phyloP scores from a whole-genome alignment of 345 rosid species.

The Cardamine chenopodiifolia region DNA sequence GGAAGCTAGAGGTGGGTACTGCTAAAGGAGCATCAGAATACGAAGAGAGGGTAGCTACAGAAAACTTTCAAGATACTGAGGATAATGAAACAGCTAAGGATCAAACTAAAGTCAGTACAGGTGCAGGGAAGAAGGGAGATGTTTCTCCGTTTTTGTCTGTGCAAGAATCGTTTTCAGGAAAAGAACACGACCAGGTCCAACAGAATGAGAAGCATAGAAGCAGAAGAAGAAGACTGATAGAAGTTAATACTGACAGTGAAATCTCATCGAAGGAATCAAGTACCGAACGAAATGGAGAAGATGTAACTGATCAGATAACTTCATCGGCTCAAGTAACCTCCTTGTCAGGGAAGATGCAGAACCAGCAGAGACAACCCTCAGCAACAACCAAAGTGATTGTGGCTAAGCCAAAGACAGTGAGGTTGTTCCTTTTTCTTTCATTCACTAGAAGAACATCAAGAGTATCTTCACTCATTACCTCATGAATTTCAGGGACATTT shows the following conservation, averaged over 20 bases:
- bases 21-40: constrained; percentile 17
- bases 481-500: constrained; percentile 30
- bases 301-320: constrained; percentile 10
- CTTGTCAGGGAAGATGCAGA: constrained; percentile 4
- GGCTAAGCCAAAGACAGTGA: constrained; percentile 1
- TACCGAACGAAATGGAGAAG: constrained; percentile 29
- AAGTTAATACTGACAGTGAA: constrained; percentile 19
- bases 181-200: constrained; percentile 22
- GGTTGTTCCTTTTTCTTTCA: constrained; percentile 21
- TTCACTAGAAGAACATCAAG: constrained; percentile 11
- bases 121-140: background rate
- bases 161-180: constrained; percentile 34
- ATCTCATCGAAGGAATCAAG: constrained; percentile 32
- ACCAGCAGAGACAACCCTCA: constrained; percentile 8
- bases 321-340: constrained; percentile 25
- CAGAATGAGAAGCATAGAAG: background rate
- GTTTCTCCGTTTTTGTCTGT: constrained; percentile 28
- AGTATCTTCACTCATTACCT: constrained; percentile 5
- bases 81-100: constrained; percentile 13
- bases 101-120: constrained; percentile 20
- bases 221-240: constrained; percentile 22
- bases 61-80: constrained; percentile 28
- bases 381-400: background rate
- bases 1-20: background rate
- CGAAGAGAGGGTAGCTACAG: constrained; percentile 18